Evolutionary conservation across 2,329 filamentous ascomycete genomes (phyloP).

Genomic region (Nemania diffusa): DNA sequence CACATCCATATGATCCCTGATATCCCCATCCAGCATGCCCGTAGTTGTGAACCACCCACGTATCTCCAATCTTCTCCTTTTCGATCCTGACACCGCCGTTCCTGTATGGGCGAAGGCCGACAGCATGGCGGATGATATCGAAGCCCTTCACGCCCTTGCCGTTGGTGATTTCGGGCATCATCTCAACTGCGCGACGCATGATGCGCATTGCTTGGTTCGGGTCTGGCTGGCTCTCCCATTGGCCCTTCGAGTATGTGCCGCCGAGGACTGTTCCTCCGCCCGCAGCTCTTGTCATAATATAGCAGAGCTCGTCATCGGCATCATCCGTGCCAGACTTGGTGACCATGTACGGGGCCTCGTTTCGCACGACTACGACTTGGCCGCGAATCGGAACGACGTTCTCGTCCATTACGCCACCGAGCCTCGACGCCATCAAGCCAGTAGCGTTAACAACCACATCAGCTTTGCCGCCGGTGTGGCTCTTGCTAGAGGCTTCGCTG

Average conservation of each 20-base stretch:
- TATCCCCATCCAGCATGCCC: conserved; percentile 85
- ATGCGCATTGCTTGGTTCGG: conserved; percentile 83
- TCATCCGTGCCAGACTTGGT: conserved; percentile 78
- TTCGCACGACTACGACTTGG: conserved; percentile 85
- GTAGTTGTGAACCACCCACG: conserved; percentile 81
- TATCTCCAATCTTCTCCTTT: conserved; percentile 72
- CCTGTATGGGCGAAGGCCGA: conserved; percentile 81
- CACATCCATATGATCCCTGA: conserved; percentile 75
- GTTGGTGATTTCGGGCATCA: conserved; percentile 71
- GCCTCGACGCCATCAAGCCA: conserved; percentile 76
- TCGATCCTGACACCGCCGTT: conserved; percentile 80
- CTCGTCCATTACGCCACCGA: conserved; percentile 84
- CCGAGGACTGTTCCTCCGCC: conserved; percentile 87
- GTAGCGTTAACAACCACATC: conserved; percentile 87
- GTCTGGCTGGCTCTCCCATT: conserved; percentile 83
- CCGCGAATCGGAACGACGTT: conserved; percentile 80
- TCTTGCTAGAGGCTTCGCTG: conserved; percentile 70
- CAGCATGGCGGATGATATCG: conserved; percentile 81
- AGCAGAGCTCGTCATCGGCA: conserved; percentile 75
- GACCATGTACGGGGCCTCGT: conserved; percentile 77
- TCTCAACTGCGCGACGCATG: conserved; percentile 78
- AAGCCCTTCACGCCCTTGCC: conserved; percentile 77
- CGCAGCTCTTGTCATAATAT: conserved; percentile 83
- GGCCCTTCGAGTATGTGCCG: conserved; percentile 82
- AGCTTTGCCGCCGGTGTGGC: conserved; percentile 66